Base-by-base conservation (phyloP, 2,329 filamentous ascomycete genomes). In the Fusarium siculi region DNA sequence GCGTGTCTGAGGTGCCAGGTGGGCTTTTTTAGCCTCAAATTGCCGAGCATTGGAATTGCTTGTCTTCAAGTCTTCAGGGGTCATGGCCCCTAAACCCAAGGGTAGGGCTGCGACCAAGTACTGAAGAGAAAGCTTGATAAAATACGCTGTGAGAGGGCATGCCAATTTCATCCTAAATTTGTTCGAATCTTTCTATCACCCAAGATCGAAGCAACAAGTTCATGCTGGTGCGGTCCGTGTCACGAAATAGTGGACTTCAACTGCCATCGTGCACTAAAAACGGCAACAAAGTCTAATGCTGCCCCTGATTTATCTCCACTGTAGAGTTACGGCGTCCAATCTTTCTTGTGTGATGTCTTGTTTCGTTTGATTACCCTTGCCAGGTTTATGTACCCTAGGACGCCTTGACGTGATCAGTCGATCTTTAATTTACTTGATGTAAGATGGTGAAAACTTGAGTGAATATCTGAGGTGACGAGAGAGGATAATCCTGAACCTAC, bases 41-140 rank as follows among this genome's bases (percentile, higher is more conserved):
- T 76, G 63, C 66, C 68, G 64, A 75, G 67, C 34, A 46, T 68
- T 77, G 63, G 69, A 74, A 74, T 74, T 76, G 73, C 50, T 73
- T 74, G 73, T 74, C 66, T 70, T 68, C 65, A 53, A 30, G 11
- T 40, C 50, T 63, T 74, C 73, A 74, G 70, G 72, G 72, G 74
- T 68, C 59, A 37, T 46, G 52, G 63, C 69, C 56, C 68, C 55
- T 68, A 68, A 67, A 60, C 65, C 63, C 59, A 56, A 49, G 55
- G 55, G 43, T 30, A 47, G 43, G 59, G 59, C 59, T 58, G 56
- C 25, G 39, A 10, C 32, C 40, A 34, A 53, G 32, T 44, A 53
- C 40, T 28, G 34, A 16, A 39, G 34, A 28, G 23, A 28, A 30
- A n/a, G 50, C 19, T 54, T 54, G 50, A 40, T 39, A 54, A 28